These are phyloP conservation scores for Scortechinia acanthostroma DNA, from an alignment of 2,329 filamentous ascomycete species.

Conservation along the genomic window DNA sequence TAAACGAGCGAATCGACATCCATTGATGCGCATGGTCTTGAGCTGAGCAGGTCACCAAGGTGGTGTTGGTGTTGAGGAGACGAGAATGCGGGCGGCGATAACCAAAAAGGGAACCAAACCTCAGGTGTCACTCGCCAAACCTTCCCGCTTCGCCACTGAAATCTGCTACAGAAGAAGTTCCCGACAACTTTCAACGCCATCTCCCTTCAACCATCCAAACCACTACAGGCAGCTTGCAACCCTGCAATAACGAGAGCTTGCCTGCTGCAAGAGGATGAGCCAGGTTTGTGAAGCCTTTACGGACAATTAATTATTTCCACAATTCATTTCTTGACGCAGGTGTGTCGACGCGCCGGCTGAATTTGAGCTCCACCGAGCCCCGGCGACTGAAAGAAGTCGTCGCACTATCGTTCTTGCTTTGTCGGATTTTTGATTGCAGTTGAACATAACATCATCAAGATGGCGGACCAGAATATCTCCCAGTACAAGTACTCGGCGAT, in stretches of 20 bases:
- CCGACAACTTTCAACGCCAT: conserved; percentile 6
- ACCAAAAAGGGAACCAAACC: no score
- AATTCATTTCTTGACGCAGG: conserved; percentile 14
- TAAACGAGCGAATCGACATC: background rate
- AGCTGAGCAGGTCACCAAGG: no score
- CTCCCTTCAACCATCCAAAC: background rate
- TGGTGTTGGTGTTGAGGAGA: no score
- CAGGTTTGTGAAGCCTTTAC: conserved; percentile 20
- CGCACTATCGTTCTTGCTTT: background rate
- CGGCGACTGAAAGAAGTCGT: background rate
- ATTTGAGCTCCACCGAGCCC: conserved; percentile 13
- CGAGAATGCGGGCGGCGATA: conserved; percentile 2
- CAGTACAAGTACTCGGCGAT: conserved; percentile 99
- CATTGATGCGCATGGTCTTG: background rate
- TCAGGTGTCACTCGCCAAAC: conserved; percentile 5
- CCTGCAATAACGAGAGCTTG: conserved; percentile 6
- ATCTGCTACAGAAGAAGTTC: no score
- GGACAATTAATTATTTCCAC: conserved; percentile 8
- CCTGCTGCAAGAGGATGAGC: conserved; percentile 21
- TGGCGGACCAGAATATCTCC: conserved; percentile 29
- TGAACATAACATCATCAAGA: background rate
- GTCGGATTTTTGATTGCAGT: background rate
- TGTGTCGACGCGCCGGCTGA: conserved; percentile 20
- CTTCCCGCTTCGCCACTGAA: conserved; percentile 10
- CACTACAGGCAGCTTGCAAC: background rate